phyloP scores from a whole-genome alignment of 2,329 filamentous ascomycete genomes.

The Cordyceps fumosorosea region DNA sequence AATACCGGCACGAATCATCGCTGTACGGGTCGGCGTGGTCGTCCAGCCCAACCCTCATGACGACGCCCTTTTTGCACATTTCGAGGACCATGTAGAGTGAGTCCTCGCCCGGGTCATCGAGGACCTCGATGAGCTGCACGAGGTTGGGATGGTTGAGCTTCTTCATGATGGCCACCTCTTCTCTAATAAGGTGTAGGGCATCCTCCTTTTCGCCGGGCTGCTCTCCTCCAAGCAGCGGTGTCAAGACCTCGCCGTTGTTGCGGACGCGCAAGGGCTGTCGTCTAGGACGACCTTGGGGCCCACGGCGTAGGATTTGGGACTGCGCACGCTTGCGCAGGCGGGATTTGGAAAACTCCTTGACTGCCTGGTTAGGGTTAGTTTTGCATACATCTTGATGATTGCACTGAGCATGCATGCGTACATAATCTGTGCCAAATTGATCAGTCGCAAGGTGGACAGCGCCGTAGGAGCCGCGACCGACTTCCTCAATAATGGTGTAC shows the following conservation, averaged over 20 bases:
- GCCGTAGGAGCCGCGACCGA: slow-evolving; percentile 93
- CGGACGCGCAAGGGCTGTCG: slow-evolving; percentile 13
- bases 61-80: slow-evolving; percentile 96
- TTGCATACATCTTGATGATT: neutral
- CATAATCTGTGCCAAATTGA: slow-evolving; percentile 89
- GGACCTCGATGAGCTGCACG: slow-evolving; percentile 86
- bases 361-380: slow-evolving; percentile 52
- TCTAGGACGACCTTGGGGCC: slow-evolving; percentile 38
- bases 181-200: slow-evolving; percentile 79
- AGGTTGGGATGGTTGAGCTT: slow-evolving; percentile 92
- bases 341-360: slow-evolving; percentile 96
- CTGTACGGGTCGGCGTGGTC: slow-evolving; percentile 76
- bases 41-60: slow-evolving; percentile 92
- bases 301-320: slow-evolving; percentile 68
- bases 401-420: slow-evolving; percentile 38
- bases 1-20: slow-evolving; percentile 75
- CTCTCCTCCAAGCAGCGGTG: slow-evolving; percentile 23
- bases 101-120: slow-evolving; percentile 93
- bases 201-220: slow-evolving; percentile 54
- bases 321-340: slow-evolving; percentile 83
- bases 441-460: slow-evolving; percentile 86
- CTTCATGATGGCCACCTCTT: slow-evolving; percentile 99
- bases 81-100: slow-evolving; percentile 98
- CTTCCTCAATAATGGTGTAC: slow-evolving; percentile 89
- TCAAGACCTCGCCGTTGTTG: slow-evolving; percentile 22